Evolutionary conservation across 345 rosid genomes (phyloP).

Genomic region (Salix suchowensis): DNA sequence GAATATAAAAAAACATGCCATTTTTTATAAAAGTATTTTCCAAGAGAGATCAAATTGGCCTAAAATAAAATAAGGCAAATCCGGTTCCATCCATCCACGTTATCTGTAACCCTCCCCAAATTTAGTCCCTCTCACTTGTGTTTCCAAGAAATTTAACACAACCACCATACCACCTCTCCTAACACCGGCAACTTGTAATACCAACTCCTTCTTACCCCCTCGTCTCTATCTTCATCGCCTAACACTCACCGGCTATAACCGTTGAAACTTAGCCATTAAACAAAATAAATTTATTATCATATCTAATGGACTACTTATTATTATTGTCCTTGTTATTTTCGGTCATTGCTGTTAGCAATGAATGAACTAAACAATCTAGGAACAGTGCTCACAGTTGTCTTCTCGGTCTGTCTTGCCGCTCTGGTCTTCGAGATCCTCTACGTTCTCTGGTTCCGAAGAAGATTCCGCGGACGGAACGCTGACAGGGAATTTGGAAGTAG

Average conservation of each 20-base stretch:
- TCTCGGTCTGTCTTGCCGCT: constrained; percentile 36
- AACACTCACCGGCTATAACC: background rate
- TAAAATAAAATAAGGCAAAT: too few species aligned
- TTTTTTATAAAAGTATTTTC: too few species aligned
- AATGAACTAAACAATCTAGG: constrained; percentile 33
- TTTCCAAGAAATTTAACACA: constrained; percentile 1
- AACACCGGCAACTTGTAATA: background rate
- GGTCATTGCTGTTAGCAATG: constrained; percentile 22
- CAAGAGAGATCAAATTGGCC: too few species aligned
- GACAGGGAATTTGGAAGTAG: constrained; percentile 8
- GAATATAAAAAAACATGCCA: too few species aligned
- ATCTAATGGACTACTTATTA: background rate
- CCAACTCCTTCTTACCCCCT: background rate
- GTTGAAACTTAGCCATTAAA: background rate
- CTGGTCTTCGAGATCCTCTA: constrained; percentile 40
- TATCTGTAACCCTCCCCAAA: background rate
- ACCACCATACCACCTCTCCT: background rate
- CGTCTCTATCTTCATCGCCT: background rate
- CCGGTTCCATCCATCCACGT: constrained; percentile 4
- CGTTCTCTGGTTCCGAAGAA: constrained; percentile 47
- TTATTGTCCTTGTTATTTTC: background rate
- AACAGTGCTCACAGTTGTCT: constrained; percentile 36
- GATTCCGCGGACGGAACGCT: constrained; percentile 32
- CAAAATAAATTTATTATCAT: background rate
- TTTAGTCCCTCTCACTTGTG: background rate